A percentile compares a stretch with the other conserved stretches of the same genome.
Evolutionary conservation across 768 basidiomycete genomes (phyloP).

Genomic region (Tylopilus vinaceipallidus): DNA sequence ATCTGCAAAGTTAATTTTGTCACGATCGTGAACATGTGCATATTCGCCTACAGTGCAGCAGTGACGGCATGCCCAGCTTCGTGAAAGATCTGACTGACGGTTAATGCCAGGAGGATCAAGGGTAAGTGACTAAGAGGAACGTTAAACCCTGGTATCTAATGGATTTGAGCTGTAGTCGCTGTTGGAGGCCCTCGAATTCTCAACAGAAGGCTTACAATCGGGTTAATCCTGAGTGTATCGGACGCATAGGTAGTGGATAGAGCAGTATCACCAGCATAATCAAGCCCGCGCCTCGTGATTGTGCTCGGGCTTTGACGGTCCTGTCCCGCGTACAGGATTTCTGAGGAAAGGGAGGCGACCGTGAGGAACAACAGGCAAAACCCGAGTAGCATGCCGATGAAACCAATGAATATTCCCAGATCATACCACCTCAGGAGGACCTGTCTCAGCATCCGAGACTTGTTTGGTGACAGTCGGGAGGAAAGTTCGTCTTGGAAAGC

Average conservation of each 20-base stretch:
- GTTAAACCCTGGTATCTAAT: conserved; percentile 79
- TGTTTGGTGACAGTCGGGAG: conserved; percentile 31
- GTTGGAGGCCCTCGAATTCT: neutral
- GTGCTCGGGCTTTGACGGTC: neutral
- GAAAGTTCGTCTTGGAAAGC: conserved; percentile 44
- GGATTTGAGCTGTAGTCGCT: conserved; percentile 1
- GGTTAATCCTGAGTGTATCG: conserved; percentile 17
- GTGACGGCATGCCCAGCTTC: conserved; percentile 78
- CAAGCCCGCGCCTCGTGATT: conserved; percentile 17
- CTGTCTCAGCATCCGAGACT: conserved; percentile 24
- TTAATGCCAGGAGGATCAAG: conserved; percentile 58
- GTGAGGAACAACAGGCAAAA: conserved; percentile 42
- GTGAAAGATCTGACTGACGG: conserved; percentile 68
- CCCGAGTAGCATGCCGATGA: conserved; percentile 47
- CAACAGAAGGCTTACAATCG: conserved; percentile 30
- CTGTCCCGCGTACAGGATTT: conserved; percentile 6
- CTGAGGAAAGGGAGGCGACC: conserved; percentile 16
- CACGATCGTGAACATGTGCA: neutral
- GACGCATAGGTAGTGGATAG: neutral
- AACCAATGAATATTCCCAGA: conserved; percentile 43
- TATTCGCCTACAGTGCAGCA: conserved; percentile 64
- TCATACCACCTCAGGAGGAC: conserved; percentile 45
- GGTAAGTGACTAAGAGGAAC: conserved; percentile 73
- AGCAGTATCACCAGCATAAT: neutral
- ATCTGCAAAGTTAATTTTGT: conserved; percentile 2